Evolutionary conservation across 495 filamentous ascomycete species (phyloP), one percentile per base, ranked within the genome.

Genomic region (Aspergillus panamensis): DNA sequence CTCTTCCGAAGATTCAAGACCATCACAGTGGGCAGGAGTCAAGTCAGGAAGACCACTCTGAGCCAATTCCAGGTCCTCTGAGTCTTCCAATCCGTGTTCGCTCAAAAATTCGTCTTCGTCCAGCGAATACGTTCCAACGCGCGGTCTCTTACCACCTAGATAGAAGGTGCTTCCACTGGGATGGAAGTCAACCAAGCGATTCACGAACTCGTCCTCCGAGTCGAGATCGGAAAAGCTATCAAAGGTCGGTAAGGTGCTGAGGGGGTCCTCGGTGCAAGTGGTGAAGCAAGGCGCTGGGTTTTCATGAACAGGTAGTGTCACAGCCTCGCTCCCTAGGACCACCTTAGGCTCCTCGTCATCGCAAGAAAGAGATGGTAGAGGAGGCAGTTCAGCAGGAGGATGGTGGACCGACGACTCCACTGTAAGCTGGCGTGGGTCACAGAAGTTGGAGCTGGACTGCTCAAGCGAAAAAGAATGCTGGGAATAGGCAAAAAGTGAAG

Each of bases 211-310:
- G 78, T 94, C 91, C 35, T 96, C 93, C 0, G 89, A 93, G 71
- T 96, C 94, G 50, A 96, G 82, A 63, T 96, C 93, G 19, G 91
- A 93, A 57, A 95, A 82, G 58, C 90, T 88, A 65, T 95, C 89
- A 58, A 97, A 93, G 35, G 77, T 77, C 2, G 87, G 87, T 29
- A 93, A 79, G n/a, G 81, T 82, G 76, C 80, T 80, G 61, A 83
- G 74, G 31, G 80, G 70, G 20, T 81, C 71, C 53, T 76, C 75
- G 20, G 74, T 72, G 25, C 75, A 78, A 62, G 73, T 82, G 44
- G 72, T 71, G 61, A 77, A 78, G 4, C 77, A 69, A 14, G 77
- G 70, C 44, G 77, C 71, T 3, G 76, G 67, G 62, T 80, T 80
- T 64, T 75, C 72, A 39, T 78, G 76, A 40, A 80, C 70, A 47